phyloP scores from a whole-genome alignment of 768 basidiomycete genomes.

The Lepiota subincarnata region DNA sequence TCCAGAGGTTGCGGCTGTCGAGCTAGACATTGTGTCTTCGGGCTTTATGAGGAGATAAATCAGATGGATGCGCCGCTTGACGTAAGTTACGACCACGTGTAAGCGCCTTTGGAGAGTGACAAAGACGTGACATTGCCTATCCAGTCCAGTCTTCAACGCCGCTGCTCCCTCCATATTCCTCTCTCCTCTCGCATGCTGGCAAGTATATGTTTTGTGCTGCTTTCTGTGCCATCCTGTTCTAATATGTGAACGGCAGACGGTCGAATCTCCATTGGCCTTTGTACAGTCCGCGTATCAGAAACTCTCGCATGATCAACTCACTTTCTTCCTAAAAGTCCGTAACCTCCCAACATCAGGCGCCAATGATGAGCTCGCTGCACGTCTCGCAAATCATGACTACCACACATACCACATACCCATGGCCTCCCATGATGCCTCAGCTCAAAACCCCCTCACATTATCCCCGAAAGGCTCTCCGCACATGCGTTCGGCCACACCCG shows the following conservation, averaged over 20 bases:
- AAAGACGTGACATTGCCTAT: neutral
- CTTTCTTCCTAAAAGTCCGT: conserved; percentile 72
- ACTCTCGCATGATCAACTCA: conserved; percentile 61
- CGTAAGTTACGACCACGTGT: neutral
- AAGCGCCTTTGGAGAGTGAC: neutral
- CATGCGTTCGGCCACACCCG: conserved; percentile 38
- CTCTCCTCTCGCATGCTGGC: conserved; percentile 7
- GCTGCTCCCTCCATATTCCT: neutral
- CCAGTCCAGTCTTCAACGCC: no score
- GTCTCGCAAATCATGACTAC: conserved; percentile 72
- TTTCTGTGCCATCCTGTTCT: neutral
- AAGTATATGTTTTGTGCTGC: neutral
- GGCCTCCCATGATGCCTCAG: conserved; percentile 23
- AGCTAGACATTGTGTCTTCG: no score
- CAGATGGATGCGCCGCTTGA: no score
- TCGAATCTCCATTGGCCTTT: conserved; percentile 32
- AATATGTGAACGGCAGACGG: neutral
- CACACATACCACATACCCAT: conserved; percentile 64
- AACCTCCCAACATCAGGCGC: conserved; percentile 63
- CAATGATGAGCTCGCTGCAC: conserved; percentile 59
- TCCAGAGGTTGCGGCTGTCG: conserved; percentile 20
- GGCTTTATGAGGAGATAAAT: no score
- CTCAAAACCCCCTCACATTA: conserved; percentile 22
- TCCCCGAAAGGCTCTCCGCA: conserved; percentile 19
- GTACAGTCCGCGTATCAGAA: conserved; percentile 68